Evolutionary conservation across 768 basidiomycete species (phyloP).

Genomic region (Suillus brevipes): DNA sequence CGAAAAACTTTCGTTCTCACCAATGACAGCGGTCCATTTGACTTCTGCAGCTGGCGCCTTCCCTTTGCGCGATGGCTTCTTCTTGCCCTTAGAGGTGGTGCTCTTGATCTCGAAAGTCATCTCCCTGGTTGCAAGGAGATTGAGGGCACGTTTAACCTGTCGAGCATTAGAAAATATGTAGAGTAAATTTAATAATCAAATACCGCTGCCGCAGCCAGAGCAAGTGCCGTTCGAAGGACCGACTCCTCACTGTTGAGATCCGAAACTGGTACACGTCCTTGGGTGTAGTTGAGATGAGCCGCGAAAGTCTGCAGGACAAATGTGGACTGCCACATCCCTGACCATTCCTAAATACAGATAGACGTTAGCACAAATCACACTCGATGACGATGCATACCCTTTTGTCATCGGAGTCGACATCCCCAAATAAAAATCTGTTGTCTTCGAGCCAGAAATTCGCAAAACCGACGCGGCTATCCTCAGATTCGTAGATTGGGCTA

Average conservation of each 20-base stretch:
- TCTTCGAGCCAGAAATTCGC: background rate
- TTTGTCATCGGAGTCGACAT: background rate
- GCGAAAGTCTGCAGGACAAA: slow-evolving; percentile 6
- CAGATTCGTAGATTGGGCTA: background rate
- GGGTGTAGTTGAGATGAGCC: slow-evolving; percentile 13
- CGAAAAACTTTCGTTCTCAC: background rate
- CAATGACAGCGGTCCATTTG: background rate
- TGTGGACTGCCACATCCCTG: slow-evolving; percentile 9
- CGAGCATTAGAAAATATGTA: no score
- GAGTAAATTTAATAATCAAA: no score
- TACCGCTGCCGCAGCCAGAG: slow-evolving; percentile 1
- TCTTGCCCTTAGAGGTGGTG: background rate
- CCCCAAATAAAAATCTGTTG: slow-evolving; percentile 1
- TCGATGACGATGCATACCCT: background rate
- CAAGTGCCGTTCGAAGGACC: background rate
- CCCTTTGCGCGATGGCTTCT: background rate
- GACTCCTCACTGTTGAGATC: background rate
- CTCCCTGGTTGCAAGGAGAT: background rate
- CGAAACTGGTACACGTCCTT: background rate
- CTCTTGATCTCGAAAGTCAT: slow-evolving; percentile 1
- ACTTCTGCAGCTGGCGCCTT: background rate
- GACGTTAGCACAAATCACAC: background rate
- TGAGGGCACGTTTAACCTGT: background rate
- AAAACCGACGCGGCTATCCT: background rate
- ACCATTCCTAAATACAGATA: slow-evolving; percentile 11